A percentile compares a stretch with the other conserved stretches of the same genome.
Evolutionary conservation across 116 monocot species (phyloP).

Genomic region (Dioscorea cayenensis): DNA sequence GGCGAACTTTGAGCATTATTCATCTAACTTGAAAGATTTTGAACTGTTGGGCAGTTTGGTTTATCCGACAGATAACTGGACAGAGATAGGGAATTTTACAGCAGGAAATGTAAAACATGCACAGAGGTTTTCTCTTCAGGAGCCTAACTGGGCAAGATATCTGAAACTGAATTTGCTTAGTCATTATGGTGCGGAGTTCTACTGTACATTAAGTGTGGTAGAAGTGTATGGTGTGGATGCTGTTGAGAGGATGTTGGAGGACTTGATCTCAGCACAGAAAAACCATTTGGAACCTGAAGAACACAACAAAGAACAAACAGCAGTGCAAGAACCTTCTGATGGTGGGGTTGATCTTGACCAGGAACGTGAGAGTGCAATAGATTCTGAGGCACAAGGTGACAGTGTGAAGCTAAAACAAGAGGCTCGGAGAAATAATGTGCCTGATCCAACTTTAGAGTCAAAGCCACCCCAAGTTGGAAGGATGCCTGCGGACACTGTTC

Average conservation of each 20-base stretch:
- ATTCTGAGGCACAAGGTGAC: conserved; percentile 25
- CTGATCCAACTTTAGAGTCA: conserved; percentile 31
- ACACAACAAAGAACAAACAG: conserved; percentile 20
- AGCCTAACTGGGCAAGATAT: conserved; percentile 93
- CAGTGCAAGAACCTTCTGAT: conserved; percentile 18
- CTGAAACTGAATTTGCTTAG: conserved; percentile 74
- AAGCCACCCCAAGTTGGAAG: conserved; percentile 66
- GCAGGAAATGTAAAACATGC: conserved; percentile 72
- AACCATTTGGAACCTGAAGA: conserved; percentile 36
- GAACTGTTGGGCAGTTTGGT: conserved; percentile 65
- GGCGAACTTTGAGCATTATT: conserved; percentile 96
- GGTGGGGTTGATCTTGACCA: conserved; percentile 16
- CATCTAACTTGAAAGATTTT: conserved; percentile 92
- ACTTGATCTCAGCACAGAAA: conserved; percentile 69
- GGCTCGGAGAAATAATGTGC: conserved; percentile 15
- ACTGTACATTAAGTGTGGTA: conserved; percentile 81
- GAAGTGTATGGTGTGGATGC: conserved; percentile 98
- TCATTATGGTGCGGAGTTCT: conserved; percentile 96
- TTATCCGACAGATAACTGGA: conserved; percentile 90
- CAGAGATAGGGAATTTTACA: conserved; percentile 66
- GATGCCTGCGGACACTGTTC: conserved; percentile 90
- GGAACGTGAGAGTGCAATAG: conserved; percentile 18
- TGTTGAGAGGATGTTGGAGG: conserved; percentile 94
- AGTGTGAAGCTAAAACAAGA: conserved; percentile 29
- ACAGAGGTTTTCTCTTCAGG: conserved; percentile 69